A percentile compares a stretch with the other conserved stretches of the same genome.
These are phyloP conservation scores for Cyberlindnera mississippiensis DNA, from an alignment of 805 yeast genomes.

Conservation along the genomic window DNA sequence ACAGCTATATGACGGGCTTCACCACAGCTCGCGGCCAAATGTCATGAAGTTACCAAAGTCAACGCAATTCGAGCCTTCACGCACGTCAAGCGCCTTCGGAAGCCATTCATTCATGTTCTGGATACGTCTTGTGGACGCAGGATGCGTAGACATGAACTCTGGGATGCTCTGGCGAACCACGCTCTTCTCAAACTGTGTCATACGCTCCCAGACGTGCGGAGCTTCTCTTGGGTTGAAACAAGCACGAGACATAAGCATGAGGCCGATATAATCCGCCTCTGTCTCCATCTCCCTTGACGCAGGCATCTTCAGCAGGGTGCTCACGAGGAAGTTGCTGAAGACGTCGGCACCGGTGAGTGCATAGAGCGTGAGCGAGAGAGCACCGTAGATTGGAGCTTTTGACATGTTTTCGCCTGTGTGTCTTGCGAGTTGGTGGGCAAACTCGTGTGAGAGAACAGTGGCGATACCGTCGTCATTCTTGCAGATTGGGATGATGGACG, in stretches of 20 bases:
- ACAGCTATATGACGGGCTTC: no score
- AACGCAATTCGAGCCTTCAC: conserved; percentile 15
- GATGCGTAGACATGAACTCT: conserved; percentile 85
- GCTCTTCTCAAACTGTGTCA: conserved; percentile 51
- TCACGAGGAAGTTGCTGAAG: conserved; percentile 49
- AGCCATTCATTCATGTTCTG: conserved; percentile 65
- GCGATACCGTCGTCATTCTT: conserved; percentile 86
- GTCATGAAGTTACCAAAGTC: conserved; percentile 13
- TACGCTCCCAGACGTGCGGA: conserved; percentile 75
- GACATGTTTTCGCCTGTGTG: conserved; percentile 85
- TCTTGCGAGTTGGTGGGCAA: conserved; percentile 91
- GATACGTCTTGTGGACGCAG: conserved; percentile 72
- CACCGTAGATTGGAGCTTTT: conserved; percentile 64
- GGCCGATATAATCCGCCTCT: conserved; percentile 93
- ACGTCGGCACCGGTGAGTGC: conserved; percentile 56
- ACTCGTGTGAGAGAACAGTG: conserved; percentile 91
- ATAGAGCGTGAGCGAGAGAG: conserved; percentile 49
- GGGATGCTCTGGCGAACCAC: conserved; percentile 32
- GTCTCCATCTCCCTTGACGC: conserved; percentile 91
- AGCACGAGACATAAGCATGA: conserved; percentile 86
- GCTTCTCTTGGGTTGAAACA: conserved; percentile 81
- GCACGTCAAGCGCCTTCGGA: conserved; percentile 40
- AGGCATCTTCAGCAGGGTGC: conserved; percentile 66
- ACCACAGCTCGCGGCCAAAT: conserved; percentile 9
- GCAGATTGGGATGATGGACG: conserved; percentile 74